These are phyloP conservation scores for Globisporangium uncinulatum DNA, from an alignment of 352 stramenopile species.

Conservation along the genomic window DNA sequence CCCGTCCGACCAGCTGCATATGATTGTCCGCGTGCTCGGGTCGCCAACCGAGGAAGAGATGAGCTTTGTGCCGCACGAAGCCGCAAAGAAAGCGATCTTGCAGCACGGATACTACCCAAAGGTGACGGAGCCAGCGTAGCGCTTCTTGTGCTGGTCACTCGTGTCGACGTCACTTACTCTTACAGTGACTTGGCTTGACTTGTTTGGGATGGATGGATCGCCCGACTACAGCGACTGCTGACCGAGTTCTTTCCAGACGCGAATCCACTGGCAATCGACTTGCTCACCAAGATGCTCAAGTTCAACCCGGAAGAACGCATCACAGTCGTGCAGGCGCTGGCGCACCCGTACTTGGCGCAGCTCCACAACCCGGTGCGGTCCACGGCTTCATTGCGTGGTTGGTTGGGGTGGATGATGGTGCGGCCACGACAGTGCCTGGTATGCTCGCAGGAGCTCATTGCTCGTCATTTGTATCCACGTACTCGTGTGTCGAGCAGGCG, in stretches of 20 bases:
- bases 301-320: conserved; percentile 94
- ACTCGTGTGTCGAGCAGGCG: conserved; percentile 22
- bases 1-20: conserved; percentile 80
- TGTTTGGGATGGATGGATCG: neutral
- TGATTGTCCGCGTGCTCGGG: conserved; percentile 89
- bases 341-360: conserved; percentile 86
- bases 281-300: conserved; percentile 89
- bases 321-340: conserved; percentile 87
- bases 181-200: neutral
- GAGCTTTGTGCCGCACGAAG: conserved; percentile 95
- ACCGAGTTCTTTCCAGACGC: conserved; percentile 84
- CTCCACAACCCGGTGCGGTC: conserved; percentile 84
- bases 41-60: conserved; percentile 94
- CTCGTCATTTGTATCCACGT: no score
- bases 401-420: neutral
- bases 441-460: no score
- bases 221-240: conserved; percentile 38
- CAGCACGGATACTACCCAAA: conserved; percentile 84
- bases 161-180: neutral
- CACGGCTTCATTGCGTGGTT: neutral
- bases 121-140: conserved; percentile 16
- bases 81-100: conserved; percentile 74
- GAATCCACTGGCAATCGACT: conserved; percentile 74
- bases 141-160: neutral
- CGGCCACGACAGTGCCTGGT: neutral